Conservation (phyloP, 305 asterid genomes). For the Fraxinus ornus region DNA sequence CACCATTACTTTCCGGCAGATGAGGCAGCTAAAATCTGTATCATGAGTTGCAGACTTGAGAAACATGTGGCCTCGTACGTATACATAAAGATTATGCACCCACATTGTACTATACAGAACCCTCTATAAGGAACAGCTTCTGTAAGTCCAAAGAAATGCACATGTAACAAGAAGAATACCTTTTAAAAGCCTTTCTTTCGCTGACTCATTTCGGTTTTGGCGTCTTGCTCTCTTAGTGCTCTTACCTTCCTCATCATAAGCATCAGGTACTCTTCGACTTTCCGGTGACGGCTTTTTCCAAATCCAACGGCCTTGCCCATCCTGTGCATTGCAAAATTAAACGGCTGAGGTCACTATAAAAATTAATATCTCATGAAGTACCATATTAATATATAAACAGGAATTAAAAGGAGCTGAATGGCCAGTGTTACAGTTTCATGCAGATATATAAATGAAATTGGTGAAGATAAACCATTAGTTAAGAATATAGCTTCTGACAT, state of each 20-base stretch:
- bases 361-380: neutral
- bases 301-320: slow-evolving; percentile 56
- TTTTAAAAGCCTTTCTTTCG: slow-evolving; percentile 68
- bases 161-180: slow-evolving; percentile 37
- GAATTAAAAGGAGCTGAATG: neutral
- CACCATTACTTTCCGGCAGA: slow-evolving; percentile 77
- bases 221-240: slow-evolving; percentile 39
- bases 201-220: slow-evolving; percentile 33
- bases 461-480: neutral
- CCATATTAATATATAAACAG: neutral
- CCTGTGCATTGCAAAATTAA: slow-evolving; percentile 45
- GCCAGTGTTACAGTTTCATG: neutral
- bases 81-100: neutral
- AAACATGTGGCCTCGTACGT: neutral
- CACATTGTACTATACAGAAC: neutral
- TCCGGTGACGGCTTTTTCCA: slow-evolving; percentile 75
- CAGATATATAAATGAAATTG: neutral
- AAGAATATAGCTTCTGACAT: slow-evolving; percentile 47
- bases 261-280: slow-evolving; percentile 45
- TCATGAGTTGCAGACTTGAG: neutral
- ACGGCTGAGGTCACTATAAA: neutral
- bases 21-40: slow-evolving; percentile 78
- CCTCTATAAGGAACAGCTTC: neutral
- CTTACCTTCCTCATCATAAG: slow-evolving; percentile 36
- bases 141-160: slow-evolving; percentile 6